Base-by-base conservation (phyloP, 2,329 filamentous ascomycete species). In the Botrytis galanthina region DNA sequence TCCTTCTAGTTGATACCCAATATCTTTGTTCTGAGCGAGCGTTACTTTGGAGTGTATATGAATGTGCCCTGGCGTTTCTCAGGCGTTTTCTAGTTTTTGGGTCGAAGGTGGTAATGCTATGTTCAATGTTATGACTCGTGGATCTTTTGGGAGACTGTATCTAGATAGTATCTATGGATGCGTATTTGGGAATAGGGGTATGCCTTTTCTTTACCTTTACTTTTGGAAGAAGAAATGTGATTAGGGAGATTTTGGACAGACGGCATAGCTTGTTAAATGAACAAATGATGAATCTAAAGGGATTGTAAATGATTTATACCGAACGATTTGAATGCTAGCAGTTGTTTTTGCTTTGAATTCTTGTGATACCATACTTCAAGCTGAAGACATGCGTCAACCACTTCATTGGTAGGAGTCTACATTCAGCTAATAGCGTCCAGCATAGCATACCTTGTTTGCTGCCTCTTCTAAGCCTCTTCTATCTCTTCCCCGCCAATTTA, bases 1-100 rank as follows among this genome's bases (percentile, higher is more conserved):
- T 39, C 46, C 46, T 44, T 44, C 46, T 9, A 54, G 46, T 39
- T 51, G 64, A 67, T 67, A 54, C 64, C 39, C 64, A 37, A n/a
- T 29, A 54, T 67, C 46, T 54, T 39, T 51, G 64, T 67, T 67
- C 64, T 54, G 64, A 39, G 64, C 64, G 64, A 54, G 64, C 32
- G 64, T 54, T 67, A 54, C 46, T 67, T 54, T 67, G 64, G 64
- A 67, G 64, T 67, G 46, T 46, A 51, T 67, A 67, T 51, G 64
- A 67, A 67, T 67, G 32, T 54, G 46, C 37, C 64, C 46, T 67
- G 64, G 64, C 64, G 64, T 67, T 67, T 67, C 46, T 67, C 64
- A 51, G 64, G 64, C 64, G 64, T 67, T 67, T 67, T 67, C 32
- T 67, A 51, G 64, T 39, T 51, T 67, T 54, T 39, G 10, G 64